Evolutionary conservation across 108 stramenopile genomes (phyloP), one percentile per base, ranked within the genome.

Genomic region (Stephanodiscus triporus): DNA sequence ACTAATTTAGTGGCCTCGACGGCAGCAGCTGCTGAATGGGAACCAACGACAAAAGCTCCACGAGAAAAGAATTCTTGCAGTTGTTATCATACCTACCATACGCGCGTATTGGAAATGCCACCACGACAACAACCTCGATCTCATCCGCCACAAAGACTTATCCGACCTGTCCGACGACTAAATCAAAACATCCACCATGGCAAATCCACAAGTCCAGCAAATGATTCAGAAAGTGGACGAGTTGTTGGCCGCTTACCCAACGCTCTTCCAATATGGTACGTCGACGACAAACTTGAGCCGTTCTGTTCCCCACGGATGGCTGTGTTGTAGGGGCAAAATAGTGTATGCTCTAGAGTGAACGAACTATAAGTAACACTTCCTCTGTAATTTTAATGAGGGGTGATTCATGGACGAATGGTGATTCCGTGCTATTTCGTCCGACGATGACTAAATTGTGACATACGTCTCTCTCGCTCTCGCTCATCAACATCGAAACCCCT

Each of bases 221-320:
- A 48, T 48, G 13, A 67, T 90, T 55, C 55, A 81, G 27, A 87
- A 87, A 51, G 65, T 89, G 40, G 91, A 95, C 70, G 88, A 72
- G 24, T 89, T 91, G 68, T 83, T 95, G 76, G 88, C 84, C 53
- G 80, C 84, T 70, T 93, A 95, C 67, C 94, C 94, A 17, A 72
- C 84, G 6, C 63, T 93, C 16, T 85, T 85, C 66, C 89, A 89
- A 75, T 86, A 90, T 78, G 94, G 94, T 95, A 78, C 16, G 94
- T 86, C 2, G n/a, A 56, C 13, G 9, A n/a, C 55, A 56, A 24
- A 29, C 29, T 56, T 26, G 55, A 22, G 26, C 55, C 1, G 22
- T 11, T n/a, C n/a, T n/a, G n/a, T n/a, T n/a, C n/a, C n/a, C n/a
- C n/a, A n/a, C n/a, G n/a, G n/a, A 29, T 56, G 55, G 26, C 23